Conservation (phyloP, 2,329 filamentous ascomycete species). For the Colletotrichum cereale region DNA sequence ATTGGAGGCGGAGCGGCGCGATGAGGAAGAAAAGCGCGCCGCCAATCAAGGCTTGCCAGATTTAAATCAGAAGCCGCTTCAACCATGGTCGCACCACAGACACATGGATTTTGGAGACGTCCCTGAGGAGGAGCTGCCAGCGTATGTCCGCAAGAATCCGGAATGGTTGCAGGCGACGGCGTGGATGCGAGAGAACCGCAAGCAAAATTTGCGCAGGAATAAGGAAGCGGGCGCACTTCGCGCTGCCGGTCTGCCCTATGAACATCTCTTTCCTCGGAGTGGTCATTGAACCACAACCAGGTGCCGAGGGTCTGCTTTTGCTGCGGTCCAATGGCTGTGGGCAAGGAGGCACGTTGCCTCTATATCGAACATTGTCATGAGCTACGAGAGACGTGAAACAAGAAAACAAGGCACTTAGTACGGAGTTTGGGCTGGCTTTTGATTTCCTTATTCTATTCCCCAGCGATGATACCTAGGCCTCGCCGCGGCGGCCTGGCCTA, state of each 20-base stretch:
- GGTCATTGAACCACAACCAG: not conserved
- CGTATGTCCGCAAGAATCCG: conserved; percentile 58
- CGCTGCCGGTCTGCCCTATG: conserved; percentile 15
- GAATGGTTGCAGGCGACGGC: conserved; percentile 58
- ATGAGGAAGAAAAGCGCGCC: conserved; percentile 4
- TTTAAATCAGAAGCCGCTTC: conserved; percentile 42
- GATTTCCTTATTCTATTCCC: not conserved
- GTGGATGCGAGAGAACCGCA: conserved; percentile 51
- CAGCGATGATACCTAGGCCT: conserved; percentile 10
- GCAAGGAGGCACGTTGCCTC: not conserved
- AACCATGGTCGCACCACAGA: conserved; percentile 47
- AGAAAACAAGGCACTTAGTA: not conserved
- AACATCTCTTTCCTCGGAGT: conserved; percentile 17
- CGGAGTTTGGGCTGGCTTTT: conserved; percentile 10
- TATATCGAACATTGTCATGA: not conserved
- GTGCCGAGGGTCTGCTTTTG: not conserved
- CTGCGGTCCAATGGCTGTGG: not conserved
- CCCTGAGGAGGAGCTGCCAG: conserved; percentile 56
- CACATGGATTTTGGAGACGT: conserved; percentile 54
- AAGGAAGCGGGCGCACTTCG: conserved; percentile 10
- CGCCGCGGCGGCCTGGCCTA: conserved; percentile 5
- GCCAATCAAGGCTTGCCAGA: not conserved
- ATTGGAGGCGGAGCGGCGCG: conserved; percentile 39
- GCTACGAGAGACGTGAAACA: not conserved
- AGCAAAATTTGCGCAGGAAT: conserved; percentile 38